Evolutionary conservation across 345 rosid species (phyloP).

Genomic region (Populus davidiana): DNA sequence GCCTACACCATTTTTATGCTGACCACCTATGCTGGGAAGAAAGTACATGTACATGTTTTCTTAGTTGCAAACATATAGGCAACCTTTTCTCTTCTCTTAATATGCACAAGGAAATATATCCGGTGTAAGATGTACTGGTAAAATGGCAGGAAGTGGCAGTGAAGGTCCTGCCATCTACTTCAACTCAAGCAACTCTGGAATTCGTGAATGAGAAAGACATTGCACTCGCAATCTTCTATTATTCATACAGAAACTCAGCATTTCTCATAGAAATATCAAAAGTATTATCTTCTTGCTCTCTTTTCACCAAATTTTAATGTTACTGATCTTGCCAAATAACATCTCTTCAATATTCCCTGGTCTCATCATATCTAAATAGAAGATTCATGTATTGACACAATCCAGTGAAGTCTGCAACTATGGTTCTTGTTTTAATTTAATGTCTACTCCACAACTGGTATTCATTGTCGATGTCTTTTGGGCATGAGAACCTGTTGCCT

Average conservation of each 20-base stretch:
- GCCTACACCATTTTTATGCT: background rate
- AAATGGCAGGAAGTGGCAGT: slow-evolving; percentile 28
- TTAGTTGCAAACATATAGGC: too few relatives aligned
- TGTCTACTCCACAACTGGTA: background rate
- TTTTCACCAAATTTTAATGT: too few relatives aligned
- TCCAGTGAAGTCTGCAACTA: too few relatives aligned
- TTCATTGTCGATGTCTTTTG: slow-evolving; percentile 21
- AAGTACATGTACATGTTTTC: background rate
- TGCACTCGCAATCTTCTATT: background rate
- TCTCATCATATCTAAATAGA: too few relatives aligned
- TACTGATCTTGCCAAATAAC: too few relatives aligned
- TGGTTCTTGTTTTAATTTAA: background rate
- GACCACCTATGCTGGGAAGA: too few relatives aligned
- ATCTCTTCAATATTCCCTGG: too few relatives aligned
- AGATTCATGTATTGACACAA: too few relatives aligned
- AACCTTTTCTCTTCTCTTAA: too few relatives aligned
- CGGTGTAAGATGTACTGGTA: background rate
- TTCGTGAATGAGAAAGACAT: slow-evolving; percentile 29
- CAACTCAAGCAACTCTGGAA: slow-evolving; percentile 29
- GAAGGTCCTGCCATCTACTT: slow-evolving; percentile 30
- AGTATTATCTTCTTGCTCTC: background rate
- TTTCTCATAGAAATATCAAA: too few relatives aligned
- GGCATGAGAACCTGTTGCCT: slow-evolving; percentile 62
- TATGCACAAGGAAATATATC: too few relatives aligned
- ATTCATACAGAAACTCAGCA: background rate